Percentiles rank a stretch among this genome's conserved stretches.
These are phyloP conservation scores for Suillus tomentosus DNA, from an alignment of 768 basidiomycete species.

Conservation along the genomic window DNA sequence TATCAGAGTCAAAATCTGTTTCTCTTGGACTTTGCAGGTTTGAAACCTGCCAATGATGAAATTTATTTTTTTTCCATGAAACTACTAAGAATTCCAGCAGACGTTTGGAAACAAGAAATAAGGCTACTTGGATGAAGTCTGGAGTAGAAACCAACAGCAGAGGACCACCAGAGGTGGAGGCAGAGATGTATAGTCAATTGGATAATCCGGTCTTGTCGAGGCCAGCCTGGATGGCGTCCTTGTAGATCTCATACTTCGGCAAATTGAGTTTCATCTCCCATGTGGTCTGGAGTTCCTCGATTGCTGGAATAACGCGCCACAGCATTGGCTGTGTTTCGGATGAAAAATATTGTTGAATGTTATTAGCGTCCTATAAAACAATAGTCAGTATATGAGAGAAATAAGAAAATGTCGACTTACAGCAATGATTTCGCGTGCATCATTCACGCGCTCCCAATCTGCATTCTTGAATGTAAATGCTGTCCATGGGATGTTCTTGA, in stretches of 20 bases:
- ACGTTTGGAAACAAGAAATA: too few relatives aligned
- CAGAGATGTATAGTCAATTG: too few relatives aligned
- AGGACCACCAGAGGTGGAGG: too few relatives aligned
- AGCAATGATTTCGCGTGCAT: conserved; percentile 17
- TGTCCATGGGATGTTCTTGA: conserved; percentile 31
- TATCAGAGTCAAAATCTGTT: too few relatives aligned
- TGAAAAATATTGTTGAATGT: conserved; percentile 23
- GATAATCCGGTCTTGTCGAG: conserved; percentile 28
- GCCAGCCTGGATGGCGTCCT: conserved; percentile 22
- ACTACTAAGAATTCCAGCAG: too few relatives aligned
- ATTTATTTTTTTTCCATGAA: too few relatives aligned
- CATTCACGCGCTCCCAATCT: conserved; percentile 26
- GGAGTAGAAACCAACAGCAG: too few relatives aligned
- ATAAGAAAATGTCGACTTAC: conserved; percentile 15
- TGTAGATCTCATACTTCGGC: conserved; percentile 18
- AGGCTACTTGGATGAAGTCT: too few relatives aligned
- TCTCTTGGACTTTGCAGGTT: too few relatives aligned
- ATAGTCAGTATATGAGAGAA: conserved; percentile 11
- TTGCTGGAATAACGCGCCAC: conserved; percentile 27
- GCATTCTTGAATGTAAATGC: conserved; percentile 19
- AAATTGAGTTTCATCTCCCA: conserved; percentile 29
- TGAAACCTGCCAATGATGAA: too few relatives aligned
- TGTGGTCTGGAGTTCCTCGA: conserved; percentile 29
- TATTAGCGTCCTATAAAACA: conserved; percentile 25
- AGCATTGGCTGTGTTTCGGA: conserved; percentile 27